Evolutionary conservation across 1,284 basidiomycete species (phyloP).

Genomic region (Porodaedalea pini): DNA sequence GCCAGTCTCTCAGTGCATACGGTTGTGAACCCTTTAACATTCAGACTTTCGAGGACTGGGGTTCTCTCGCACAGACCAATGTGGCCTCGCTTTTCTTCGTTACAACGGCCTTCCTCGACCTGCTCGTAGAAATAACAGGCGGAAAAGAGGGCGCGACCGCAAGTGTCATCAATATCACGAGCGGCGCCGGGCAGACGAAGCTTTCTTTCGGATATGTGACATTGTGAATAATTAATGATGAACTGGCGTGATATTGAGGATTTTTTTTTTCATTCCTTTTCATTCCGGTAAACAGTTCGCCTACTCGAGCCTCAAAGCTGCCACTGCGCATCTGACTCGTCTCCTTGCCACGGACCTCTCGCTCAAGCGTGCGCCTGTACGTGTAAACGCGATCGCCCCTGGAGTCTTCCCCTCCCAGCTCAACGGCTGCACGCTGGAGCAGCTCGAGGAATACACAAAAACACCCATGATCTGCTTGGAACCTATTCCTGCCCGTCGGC

Average conservation of each 20-base stretch:
- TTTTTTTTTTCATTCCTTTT: no score
- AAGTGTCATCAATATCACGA: constrained; percentile 28
- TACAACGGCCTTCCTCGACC: constrained; percentile 31
- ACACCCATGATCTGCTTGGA: constrained; percentile 39
- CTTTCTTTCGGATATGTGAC: constrained; percentile 7
- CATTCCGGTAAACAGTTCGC: constrained; percentile 24
- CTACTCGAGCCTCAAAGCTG: constrained; percentile 32
- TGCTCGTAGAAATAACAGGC: constrained; percentile 29
- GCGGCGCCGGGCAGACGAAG: background rate
- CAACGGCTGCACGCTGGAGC: constrained; percentile 19
- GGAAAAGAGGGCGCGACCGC: constrained; percentile 23
- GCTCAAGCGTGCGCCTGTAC: constrained; percentile 30
- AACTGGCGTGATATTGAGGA: background rate
- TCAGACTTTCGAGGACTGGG: constrained; percentile 28
- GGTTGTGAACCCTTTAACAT: constrained; percentile 23
- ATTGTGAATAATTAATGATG: background rate
- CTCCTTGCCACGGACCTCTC: constrained; percentile 35
- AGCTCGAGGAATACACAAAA: constrained; percentile 24
- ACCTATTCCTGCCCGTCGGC: constrained; percentile 55
- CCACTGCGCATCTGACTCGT: constrained; percentile 27
- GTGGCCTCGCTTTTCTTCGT: constrained; percentile 30
- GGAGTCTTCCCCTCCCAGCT: constrained; percentile 33
- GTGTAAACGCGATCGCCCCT: constrained; percentile 33
- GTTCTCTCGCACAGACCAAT: constrained; percentile 21
- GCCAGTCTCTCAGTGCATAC: constrained; percentile 21